A percentile compares a stretch with the other conserved stretches of the same genome.
phyloP scores from a whole-genome alignment of 306 rosid species.

The Castanea crenata region DNA sequence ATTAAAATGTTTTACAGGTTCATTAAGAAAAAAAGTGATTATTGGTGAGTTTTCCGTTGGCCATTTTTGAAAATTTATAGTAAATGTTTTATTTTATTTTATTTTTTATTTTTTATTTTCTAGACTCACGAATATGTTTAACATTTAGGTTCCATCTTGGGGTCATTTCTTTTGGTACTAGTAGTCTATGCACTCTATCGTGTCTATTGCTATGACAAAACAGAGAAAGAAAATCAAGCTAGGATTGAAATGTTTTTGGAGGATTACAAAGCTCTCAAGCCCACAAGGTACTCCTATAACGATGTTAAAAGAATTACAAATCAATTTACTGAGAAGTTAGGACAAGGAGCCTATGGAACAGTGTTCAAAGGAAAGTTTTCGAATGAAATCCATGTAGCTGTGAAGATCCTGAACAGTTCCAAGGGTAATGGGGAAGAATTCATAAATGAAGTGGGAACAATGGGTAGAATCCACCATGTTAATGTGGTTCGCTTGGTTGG shows the following conservation, averaged over 20 bases:
- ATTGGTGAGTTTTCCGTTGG: background rate
- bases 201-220: no score
- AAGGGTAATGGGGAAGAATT: background rate
- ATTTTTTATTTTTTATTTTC: no score
- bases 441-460: background rate
- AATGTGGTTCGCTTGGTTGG: conserved; percentile 15
- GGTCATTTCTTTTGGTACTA: background rate
- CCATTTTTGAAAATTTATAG: no score
- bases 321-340: background rate
- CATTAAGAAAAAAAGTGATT: background rate
- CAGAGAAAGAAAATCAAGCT: background rate
- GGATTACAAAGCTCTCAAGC: conserved; percentile 24
- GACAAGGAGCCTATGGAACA: background rate
- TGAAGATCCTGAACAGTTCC: background rate
- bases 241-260: conserved; percentile 23
- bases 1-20: background rate
- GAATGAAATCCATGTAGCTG: background rate
- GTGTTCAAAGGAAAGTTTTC: background rate
- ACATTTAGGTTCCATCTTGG: no score
- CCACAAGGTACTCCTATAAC: conserved; percentile 23
- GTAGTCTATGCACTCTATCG: accelerated
- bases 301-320: conserved; percentile 20
- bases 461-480: background rate
- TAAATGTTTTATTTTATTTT: no score
- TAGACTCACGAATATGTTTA: no score